Evolutionary conservation across 768 basidiomycete genomes (phyloP).

Genomic region (Crassisporium funariophilum): DNA sequence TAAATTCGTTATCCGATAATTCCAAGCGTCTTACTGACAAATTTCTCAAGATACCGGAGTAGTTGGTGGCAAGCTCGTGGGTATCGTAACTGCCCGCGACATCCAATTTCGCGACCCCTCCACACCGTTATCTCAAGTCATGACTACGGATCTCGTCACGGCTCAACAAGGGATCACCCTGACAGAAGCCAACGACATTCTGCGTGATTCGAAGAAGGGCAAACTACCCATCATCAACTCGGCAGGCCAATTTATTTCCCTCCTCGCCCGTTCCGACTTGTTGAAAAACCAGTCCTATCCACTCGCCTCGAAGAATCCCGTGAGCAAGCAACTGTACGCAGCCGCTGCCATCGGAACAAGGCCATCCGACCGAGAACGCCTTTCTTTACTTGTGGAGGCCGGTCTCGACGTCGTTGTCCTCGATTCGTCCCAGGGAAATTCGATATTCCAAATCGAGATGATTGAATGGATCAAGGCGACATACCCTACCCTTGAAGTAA

Average conservation of each 20-base stretch:
- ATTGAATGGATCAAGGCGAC: conserved; percentile 88
- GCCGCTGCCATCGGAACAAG: conserved; percentile 96
- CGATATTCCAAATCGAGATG: conserved; percentile 92
- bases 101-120: conserved; percentile 83
- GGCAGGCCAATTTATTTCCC: conserved; percentile 59
- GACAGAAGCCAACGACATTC: conserved; percentile 87
- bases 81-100: conserved; percentile 96
- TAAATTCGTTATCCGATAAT: conserved; percentile 8
- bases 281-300: conserved; percentile 98
- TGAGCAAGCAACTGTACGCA: conserved; percentile 93
- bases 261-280: conserved; percentile 95
- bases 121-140: conserved; percentile 74
- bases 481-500: conserved; percentile 86
- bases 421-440: conserved; percentile 98
- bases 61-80: conserved; percentile 89
- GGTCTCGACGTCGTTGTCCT: conserved; percentile 94
- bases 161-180: conserved; percentile 90
- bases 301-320: conserved; percentile 87
- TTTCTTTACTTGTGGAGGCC: conserved; percentile 85
- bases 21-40: conserved; percentile 8
- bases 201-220: conserved; percentile 96
- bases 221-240: conserved; percentile 79
- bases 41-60: conserved; percentile 71
- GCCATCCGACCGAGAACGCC: conserved; percentile 81
- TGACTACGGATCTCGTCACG: conserved; percentile 89